phyloP scores from a whole-genome alignment of 371 early-diverging fungal species.

The Phascolomyces articulosus region DNA sequence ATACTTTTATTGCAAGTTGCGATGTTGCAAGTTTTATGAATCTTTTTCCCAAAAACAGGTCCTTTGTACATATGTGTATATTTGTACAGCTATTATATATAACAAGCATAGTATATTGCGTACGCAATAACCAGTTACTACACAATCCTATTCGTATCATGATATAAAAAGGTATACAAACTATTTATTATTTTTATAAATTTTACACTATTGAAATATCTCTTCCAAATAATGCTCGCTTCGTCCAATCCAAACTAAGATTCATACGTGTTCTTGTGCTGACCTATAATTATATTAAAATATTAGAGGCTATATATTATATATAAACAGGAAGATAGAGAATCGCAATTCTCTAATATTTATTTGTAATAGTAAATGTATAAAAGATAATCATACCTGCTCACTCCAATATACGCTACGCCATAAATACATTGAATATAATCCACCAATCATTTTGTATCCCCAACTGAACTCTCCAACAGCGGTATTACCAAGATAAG shows the following conservation, averaged over 20 bases:
- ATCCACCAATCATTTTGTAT: constrained; percentile 57
- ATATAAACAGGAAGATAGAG: too few species aligned
- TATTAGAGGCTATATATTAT: too few species aligned
- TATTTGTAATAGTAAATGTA: not conserved
- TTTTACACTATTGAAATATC: constrained; percentile 33
- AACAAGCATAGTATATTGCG: too few species aligned
- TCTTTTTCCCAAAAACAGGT: too few species aligned
- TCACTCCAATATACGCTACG: constrained; percentile 69
- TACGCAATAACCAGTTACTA: too few species aligned
- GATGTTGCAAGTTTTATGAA: too few species aligned
- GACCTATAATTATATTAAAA: constrained; percentile 17
- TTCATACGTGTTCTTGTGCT: constrained; percentile 49
- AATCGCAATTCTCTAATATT: too few species aligned
- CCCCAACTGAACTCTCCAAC: constrained; percentile 68
- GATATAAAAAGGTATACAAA: too few species aligned
- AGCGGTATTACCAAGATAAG: constrained; percentile 82
- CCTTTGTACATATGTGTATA: too few species aligned
- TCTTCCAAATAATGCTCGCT: constrained; percentile 44
- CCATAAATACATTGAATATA: constrained; percentile 70
- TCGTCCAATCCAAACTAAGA: constrained; percentile 49
- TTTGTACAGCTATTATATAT: too few species aligned
- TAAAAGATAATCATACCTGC: constrained; percentile 34
- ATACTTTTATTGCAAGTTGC: too few species aligned
- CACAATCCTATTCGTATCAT: too few species aligned
- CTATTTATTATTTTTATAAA: not conserved